Evolutionary conservation across 352 stramenopile species (phyloP).

Genomic region (Phytopythium kandeliae): DNA sequence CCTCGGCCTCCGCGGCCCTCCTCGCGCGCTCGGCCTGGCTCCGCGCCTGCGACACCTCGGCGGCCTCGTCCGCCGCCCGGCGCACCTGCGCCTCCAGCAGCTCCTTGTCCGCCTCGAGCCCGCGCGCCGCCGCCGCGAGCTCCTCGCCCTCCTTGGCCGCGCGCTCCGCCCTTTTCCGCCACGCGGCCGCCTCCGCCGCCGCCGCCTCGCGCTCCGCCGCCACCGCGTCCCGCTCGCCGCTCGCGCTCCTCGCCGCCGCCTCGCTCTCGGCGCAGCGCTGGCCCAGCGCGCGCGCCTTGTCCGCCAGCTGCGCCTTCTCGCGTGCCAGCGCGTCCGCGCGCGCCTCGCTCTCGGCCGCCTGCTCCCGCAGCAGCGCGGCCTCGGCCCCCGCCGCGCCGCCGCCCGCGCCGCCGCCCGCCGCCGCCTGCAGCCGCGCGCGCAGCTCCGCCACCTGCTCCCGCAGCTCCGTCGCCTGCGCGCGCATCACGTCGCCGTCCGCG

Average conservation of each 20-base stretch:
- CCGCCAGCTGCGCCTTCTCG: slow-evolving; percentile 24
- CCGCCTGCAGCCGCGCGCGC: slow-evolving; percentile 2
- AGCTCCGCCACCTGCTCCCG: slow-evolving; percentile 22
- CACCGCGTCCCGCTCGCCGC: slow-evolving; percentile 15
- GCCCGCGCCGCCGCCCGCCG: background rate
- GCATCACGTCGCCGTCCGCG: slow-evolving; percentile 20
- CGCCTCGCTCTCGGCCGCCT: slow-evolving; percentile 19
- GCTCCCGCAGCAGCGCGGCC: slow-evolving; percentile 12
- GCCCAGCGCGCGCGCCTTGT: slow-evolving; percentile 21
- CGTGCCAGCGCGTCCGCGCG: slow-evolving; percentile 15
- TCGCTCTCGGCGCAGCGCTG: slow-evolving; percentile 19
- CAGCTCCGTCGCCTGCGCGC: slow-evolving; percentile 24
- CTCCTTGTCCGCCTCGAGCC: slow-evolving; percentile 28
- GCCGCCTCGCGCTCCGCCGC: slow-evolving; percentile 12
- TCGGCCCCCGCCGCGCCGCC: slow-evolving; percentile 7
- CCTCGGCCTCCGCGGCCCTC: slow-evolving; percentile 17
- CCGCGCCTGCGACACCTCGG: slow-evolving; percentile 13
- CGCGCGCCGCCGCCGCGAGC: slow-evolving; percentile 11
- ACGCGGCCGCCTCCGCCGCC: slow-evolving; percentile 19
- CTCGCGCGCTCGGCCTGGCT: slow-evolving; percentile 18
- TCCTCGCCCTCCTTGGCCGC: slow-evolving; percentile 29
- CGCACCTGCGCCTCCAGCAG: slow-evolving; percentile 12
- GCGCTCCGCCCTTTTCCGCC: slow-evolving; percentile 25
- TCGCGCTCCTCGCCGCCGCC: slow-evolving; percentile 2
- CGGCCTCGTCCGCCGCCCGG: slow-evolving; percentile 21